These are phyloP conservation scores for Galeopsis tetrahit DNA, from an alignment of 257 asterid species.

Conservation along the genomic window DNA sequence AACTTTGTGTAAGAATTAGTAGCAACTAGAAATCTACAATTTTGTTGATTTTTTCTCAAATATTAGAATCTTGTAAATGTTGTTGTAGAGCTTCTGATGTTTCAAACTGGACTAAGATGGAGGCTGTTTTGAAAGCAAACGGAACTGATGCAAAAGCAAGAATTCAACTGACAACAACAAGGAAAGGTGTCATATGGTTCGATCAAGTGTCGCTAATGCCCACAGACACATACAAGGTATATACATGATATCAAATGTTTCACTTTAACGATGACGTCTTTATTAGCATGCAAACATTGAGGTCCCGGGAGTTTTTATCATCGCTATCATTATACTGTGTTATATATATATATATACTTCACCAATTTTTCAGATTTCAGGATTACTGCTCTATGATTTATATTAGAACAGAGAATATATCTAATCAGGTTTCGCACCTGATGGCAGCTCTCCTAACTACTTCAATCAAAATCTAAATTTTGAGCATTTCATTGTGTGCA, in stretches of 20 bases:
- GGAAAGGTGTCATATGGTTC: constrained; percentile 84
- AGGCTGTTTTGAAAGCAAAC: constrained; percentile 62
- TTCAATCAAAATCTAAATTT: constrained; percentile 7
- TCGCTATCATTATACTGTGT: constrained; percentile 8
- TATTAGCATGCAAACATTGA: neutral
- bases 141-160: constrained; percentile 71
- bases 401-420: neutral
- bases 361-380: neutral
- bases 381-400: neutral
- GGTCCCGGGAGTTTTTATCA: constrained; percentile 6
- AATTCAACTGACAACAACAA: constrained; percentile 76
- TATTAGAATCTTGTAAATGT: constrained; percentile 21
- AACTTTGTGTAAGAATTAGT: constrained; percentile 59
- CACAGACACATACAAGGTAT: constrained; percentile 84
- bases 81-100: constrained; percentile 63
- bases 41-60: constrained; percentile 24
- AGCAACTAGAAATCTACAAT: neutral
- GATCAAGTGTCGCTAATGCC: constrained; percentile 99
- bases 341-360: too few relatives aligned
- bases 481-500: constrained; percentile 14
- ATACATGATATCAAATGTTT: neutral
- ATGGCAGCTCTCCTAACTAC: neutral
- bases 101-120: constrained; percentile 80
- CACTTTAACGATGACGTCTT: neutral
- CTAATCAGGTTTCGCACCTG: neutral